Conservation (phyloP, 2,329 filamentous ascomycete genomes). For the Apiospora rasikravindrae region DNA sequence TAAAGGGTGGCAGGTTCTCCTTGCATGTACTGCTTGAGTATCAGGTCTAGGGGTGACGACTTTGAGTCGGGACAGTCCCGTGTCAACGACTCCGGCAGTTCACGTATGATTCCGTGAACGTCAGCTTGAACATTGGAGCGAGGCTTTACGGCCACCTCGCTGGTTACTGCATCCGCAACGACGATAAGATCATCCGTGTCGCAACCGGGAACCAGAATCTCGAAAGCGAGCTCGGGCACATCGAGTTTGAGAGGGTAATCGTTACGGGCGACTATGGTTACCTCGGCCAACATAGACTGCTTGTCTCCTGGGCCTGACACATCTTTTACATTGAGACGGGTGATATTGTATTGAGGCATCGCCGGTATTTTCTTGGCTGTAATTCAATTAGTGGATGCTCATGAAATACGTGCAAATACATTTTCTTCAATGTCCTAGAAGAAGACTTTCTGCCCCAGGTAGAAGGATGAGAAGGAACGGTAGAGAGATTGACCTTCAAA, state of each 20-base stretch:
- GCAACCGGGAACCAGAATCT: slow-evolving; percentile 86
- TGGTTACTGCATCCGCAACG: slow-evolving; percentile 77
- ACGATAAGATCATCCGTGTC: slow-evolving; percentile 73
- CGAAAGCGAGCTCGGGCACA: slow-evolving; percentile 81
- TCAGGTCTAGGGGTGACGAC: slow-evolving; percentile 81
- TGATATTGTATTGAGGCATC: slow-evolving; percentile 83
- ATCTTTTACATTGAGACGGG: slow-evolving; percentile 80
- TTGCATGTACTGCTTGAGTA: slow-evolving; percentile 82
- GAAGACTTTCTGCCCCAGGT: slow-evolving; percentile 63
- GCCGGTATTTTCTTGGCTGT: slow-evolving; percentile 73
- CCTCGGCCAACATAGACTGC: slow-evolving; percentile 79
- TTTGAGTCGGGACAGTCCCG: slow-evolving; percentile 75
- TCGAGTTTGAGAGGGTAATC: slow-evolving; percentile 77
- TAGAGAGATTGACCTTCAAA: slow-evolving; percentile 85
- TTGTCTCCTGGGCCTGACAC: slow-evolving; percentile 56
- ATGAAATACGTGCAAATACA: slow-evolving; percentile 25
- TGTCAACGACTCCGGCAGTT: slow-evolving; percentile 76
- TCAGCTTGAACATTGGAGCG: slow-evolving; percentile 70
- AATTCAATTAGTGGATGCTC: slow-evolving; percentile 44
- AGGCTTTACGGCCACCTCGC: slow-evolving; percentile 69
- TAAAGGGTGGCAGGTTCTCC: slow-evolving; percentile 81
- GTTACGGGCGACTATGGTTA: slow-evolving; percentile 74
- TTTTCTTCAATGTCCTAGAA: slow-evolving; percentile 37
- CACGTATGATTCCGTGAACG: slow-evolving; percentile 72
- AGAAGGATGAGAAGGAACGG: slow-evolving; percentile 64